Base-by-base conservation (phyloP, 78 protist genomes). In the Dictyostelium purpureum region DNA sequence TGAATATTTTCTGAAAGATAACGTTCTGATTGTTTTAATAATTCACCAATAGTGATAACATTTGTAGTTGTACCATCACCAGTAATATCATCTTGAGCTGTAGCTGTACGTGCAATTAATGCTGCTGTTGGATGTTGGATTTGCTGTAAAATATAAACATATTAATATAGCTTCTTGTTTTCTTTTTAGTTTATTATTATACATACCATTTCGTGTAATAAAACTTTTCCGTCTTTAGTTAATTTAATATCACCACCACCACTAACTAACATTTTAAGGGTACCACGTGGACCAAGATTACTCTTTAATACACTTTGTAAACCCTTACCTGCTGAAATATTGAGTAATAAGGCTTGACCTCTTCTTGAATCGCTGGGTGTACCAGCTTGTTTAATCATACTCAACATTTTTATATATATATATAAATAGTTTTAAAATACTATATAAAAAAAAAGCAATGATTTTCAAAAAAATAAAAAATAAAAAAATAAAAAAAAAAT, bases 61-160 rank as follows among this genome's bases (percentile, higher is more conserved):
- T 89, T 95, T 43, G 98, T 76, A 4, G 99, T 99, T 16, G 99
- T 99, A 61, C 99, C 99, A 89, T 99, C 99, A 54, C 99, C 99
- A 21, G 98, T 95, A 56, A 98, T 94, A 66, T 99, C 99, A 81
- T 99, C 99, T 91, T 98, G 99, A 14, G 99, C 99, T 0, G 99
- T 98, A 21, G 99, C 99, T 16, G 99, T 96, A 37, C 99, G 95
- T 31, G 99, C 99, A 69, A 99, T 99, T 54, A 99, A 75, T 31
- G 96, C 59, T 26, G 99, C 99, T 24, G 99, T 99, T 35, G 99
- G 99, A 95, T 98, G 98, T 79, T 98, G 99, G 78, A 99, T 98
- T 85, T 98, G 99, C 99, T 98, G 63, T 49, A 37, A 10, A 12
- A 59, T 12, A 14, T 9, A 16, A 54, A n/a, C n/a, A 18, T 19